Evolutionary conservation across 805 yeast species (phyloP).

Genomic region (Ogataea naganishii): DNA sequence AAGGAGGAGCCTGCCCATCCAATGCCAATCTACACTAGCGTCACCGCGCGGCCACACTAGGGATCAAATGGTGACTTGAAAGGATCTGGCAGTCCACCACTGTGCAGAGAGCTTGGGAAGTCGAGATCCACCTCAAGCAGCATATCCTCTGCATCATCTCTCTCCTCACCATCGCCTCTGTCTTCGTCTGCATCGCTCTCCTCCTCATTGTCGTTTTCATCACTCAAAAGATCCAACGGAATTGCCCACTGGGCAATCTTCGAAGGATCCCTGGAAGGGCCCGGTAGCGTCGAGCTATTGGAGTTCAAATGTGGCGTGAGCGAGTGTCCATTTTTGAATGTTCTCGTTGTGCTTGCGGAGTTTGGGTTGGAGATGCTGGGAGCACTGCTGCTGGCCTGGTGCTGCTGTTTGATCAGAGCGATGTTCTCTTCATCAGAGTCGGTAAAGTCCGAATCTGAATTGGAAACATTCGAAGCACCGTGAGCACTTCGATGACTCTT

Average conservation of each 20-base stretch:
- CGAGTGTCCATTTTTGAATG: too few relatives aligned
- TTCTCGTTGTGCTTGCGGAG: neutral
- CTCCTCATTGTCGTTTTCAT: conserved; percentile 7
- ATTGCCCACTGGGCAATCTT: conserved; percentile 6
- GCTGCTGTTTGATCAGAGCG: conserved; percentile 17
- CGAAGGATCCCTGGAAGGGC: too few relatives aligned
- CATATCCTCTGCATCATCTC: conserved; percentile 1
- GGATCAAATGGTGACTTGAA: conserved; percentile 12
- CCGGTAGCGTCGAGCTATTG: too few relatives aligned
- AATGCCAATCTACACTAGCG: too few relatives aligned
- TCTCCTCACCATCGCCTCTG: conserved; percentile 1
- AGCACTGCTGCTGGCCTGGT: conserved; percentile 5
- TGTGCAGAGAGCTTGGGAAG: neutral
- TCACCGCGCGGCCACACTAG: too few relatives aligned
- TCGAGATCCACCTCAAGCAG: conserved; percentile 14
- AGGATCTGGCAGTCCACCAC: conserved; percentile 7
- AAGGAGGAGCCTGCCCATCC: too few relatives aligned
- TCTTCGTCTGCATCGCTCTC: conserved; percentile 3
- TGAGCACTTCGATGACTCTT: conserved; percentile 3
- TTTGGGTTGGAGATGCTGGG: neutral
- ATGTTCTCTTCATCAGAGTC: conserved; percentile 26
- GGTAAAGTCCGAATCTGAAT: conserved; percentile 14
- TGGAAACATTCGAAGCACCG: conserved; percentile 5
- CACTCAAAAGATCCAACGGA: conserved; percentile 10
- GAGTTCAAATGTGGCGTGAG: too few relatives aligned